Evolutionary conservation across 179 eudicot species (phyloP).

Genomic region (Actinidia arguta): DNA sequence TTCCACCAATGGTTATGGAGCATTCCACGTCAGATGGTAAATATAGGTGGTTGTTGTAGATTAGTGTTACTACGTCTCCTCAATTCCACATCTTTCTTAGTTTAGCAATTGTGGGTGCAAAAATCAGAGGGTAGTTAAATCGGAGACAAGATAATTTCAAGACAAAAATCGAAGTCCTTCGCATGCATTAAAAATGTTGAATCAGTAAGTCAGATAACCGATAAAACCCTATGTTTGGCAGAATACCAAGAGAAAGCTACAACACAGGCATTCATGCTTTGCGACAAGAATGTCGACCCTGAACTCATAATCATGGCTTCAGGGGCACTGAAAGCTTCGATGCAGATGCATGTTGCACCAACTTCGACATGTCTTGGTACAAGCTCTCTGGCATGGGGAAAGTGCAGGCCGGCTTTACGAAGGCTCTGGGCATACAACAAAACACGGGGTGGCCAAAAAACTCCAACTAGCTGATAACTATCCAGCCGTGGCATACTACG

Average conservation of each 20-base stretch:
- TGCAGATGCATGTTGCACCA: constrained; percentile 61
- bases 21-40: too few species aligned
- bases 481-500: constrained; percentile 50
- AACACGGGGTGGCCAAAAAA: constrained; percentile 53
- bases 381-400: constrained; percentile 46
- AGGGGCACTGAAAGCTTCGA: constrained; percentile 60
- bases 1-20: too few species aligned
- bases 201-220: background rate
- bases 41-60: too few species aligned
- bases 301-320: constrained; percentile 53
- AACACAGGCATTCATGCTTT: constrained; percentile 64
- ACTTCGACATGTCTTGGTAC: constrained; percentile 67
- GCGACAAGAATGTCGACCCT: constrained; percentile 28
- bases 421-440: constrained; percentile 60
- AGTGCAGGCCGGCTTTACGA: constrained; percentile 66
- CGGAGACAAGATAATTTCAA: too few species aligned
- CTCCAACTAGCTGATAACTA: constrained; percentile 13
- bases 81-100: too few species aligned
- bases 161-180: too few species aligned
- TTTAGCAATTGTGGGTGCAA: too few species aligned
- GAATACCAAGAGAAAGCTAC: constrained; percentile 43
- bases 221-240: constrained; percentile 24
- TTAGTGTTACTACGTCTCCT: too few species aligned
- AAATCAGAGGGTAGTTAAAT: too few species aligned
- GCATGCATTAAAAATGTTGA: too few species aligned